phyloP scores from a whole-genome alignment of 2,329 filamentous ascomycete genomes.

The Lachnellula cervina region DNA sequence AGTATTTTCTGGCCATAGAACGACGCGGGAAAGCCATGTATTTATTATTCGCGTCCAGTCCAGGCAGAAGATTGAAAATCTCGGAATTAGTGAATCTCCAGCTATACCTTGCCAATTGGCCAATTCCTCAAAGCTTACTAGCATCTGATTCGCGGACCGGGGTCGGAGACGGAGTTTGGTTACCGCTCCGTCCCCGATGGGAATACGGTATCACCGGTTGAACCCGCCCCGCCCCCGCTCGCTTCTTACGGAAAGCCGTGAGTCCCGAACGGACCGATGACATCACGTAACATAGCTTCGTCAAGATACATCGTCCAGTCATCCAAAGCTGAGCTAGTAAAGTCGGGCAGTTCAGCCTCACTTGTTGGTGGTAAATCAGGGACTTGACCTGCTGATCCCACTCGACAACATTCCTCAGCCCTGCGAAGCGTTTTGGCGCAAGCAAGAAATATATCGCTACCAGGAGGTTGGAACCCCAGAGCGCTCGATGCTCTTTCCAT shows the following conservation, averaged over 20 bases:
- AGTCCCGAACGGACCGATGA: conserved; percentile 2
- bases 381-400: conserved; percentile 1
- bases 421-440: conserved; percentile 1
- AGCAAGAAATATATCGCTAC: conserved; percentile 8
- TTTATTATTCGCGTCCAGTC: too few species aligned
- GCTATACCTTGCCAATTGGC: too few species aligned
- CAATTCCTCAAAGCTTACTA: not conserved
- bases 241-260: not conserved
- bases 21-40: too few species aligned
- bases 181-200: not conserved
- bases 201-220: not conserved
- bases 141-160: not conserved
- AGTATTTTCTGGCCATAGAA: too few species aligned
- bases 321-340: not conserved
- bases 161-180: not conserved
- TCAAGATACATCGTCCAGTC: conserved; percentile 10
- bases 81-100: too few species aligned
- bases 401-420: conserved; percentile 7
- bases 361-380: not conserved
- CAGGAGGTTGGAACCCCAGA: not conserved
- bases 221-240: too few species aligned
- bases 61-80: too few species aligned
- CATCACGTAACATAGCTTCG: conserved; percentile 15
- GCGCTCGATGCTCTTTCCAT: conserved; percentile 17
- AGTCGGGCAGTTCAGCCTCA: not conserved